A percentile compares a stretch with the other conserved stretches of the same genome.
phyloP scores from a whole-genome alignment of 2,329 filamentous ascomycete species.

The Cercospora janseana region DNA sequence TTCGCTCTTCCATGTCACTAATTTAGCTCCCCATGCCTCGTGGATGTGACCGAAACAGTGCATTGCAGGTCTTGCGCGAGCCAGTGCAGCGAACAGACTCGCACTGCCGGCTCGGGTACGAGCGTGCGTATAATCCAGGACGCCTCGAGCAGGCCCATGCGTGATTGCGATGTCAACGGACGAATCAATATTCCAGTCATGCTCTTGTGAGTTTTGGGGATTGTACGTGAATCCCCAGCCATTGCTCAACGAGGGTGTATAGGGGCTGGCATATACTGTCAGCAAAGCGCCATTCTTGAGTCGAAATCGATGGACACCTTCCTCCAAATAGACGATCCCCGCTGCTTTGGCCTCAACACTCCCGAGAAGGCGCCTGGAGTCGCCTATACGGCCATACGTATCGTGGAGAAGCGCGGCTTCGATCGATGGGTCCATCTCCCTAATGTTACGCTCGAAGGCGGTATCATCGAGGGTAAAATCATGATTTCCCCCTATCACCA shows the following conservation, averaged over 20 bases:
- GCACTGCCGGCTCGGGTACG: constrained; percentile 53
- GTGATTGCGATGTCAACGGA: constrained; percentile 59
- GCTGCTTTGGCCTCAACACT: constrained; percentile 39
- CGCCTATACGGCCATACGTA: constrained; percentile 17
- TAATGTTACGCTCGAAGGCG: constrained; percentile 20
- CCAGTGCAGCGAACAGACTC: constrained; percentile 52
- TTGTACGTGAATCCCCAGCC: constrained; percentile 54
- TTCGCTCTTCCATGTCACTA: constrained; percentile 41
- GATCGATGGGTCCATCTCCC: not conserved
- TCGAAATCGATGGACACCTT: constrained; percentile 50
- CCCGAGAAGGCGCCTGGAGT: constrained; percentile 26
- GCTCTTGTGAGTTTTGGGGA: constrained; percentile 44
- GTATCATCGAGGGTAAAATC: constrained; percentile 55
- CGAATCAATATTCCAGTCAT: constrained; percentile 33
- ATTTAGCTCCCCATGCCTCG: constrained; percentile 51
- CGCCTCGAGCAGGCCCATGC: constrained; percentile 56
- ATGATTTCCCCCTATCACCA: constrained; percentile 64
- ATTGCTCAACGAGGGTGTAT: constrained; percentile 52
- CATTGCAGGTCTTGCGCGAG: constrained; percentile 52
- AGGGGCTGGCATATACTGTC: constrained; percentile 55
- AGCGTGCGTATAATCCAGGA: constrained; percentile 48
- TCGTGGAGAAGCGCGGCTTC: constrained; percentile 7
- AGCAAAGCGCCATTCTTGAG: constrained; percentile 52
- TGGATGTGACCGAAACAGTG: constrained; percentile 65
- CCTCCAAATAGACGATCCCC: constrained; percentile 56